A percentile compares a stretch with the other conserved stretches of the same genome.
Conservation (phyloP, 2,329 filamentous ascomycete genomes). For the Verticillium nonalfalfae region DNA sequence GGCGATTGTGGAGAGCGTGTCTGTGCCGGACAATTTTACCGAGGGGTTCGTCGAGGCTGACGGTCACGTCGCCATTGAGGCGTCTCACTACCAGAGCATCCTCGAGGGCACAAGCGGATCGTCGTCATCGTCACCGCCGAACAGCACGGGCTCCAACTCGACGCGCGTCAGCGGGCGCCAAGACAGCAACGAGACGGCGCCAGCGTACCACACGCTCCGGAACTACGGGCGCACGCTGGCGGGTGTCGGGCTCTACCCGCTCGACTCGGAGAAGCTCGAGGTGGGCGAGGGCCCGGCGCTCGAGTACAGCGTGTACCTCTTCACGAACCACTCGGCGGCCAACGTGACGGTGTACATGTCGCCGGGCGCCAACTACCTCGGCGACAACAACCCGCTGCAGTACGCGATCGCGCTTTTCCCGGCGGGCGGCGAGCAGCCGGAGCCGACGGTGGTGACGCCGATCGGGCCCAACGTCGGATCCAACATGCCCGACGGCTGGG, state of each 20-base stretch:
- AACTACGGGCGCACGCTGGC: slow-evolving; percentile 52
- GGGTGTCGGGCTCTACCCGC: slow-evolving; percentile 51
- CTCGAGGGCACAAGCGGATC: slow-evolving; percentile 14
- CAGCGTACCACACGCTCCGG: slow-evolving; percentile 42
- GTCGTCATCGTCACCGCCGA: neutral
- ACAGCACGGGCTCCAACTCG: slow-evolving; percentile 1
- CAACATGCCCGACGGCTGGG: slow-evolving; percentile 35
- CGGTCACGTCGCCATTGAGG: slow-evolving; percentile 48
- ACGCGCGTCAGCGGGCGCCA: slow-evolving; percentile 1
- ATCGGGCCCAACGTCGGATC: slow-evolving; percentile 34
- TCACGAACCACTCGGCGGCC: slow-evolving; percentile 34
- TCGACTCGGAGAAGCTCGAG: slow-evolving; percentile 41
- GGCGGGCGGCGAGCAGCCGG: slow-evolving; percentile 18
- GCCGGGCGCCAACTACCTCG: slow-evolving; percentile 46
- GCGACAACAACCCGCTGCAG: slow-evolving; percentile 39
- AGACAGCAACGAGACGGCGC: slow-evolving; percentile 22
- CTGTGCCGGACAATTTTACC: slow-evolving; percentile 42
- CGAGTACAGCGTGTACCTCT: slow-evolving; percentile 57
- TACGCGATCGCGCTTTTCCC: slow-evolving; percentile 43
- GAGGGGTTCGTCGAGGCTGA: slow-evolving; percentile 58
- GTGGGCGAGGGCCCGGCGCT: slow-evolving; percentile 45
- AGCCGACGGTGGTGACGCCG: slow-evolving; percentile 29
- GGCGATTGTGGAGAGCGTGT: slow-evolving; percentile 46
- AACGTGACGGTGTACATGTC: slow-evolving; percentile 44
- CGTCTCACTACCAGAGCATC: slow-evolving; percentile 41